Evolutionary conservation across 208 protist species (phyloP).

Genomic region (Blechomonas ayalai): DNA sequence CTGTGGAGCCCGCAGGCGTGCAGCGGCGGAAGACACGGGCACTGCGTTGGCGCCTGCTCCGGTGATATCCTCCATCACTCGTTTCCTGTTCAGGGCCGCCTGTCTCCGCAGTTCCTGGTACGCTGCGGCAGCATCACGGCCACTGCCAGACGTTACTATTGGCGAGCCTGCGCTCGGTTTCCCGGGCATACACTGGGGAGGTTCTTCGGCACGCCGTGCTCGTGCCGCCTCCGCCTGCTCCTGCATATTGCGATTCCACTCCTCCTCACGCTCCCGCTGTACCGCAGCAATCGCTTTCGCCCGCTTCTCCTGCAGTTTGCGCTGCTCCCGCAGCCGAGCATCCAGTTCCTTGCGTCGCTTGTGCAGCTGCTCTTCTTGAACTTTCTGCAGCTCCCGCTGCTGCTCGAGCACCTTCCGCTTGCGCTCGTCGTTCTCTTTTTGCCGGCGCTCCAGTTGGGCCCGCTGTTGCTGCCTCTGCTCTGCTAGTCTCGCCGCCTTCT

Average conservation of each 20-base stretch:
- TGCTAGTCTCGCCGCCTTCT: slow-evolving; percentile 28
- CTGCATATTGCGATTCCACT: slow-evolving; percentile 68
- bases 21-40: not conserved
- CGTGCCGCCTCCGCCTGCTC: slow-evolving; percentile 31
- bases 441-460: slow-evolving; percentile 27
- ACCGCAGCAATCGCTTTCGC: slow-evolving; percentile 34
- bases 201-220: slow-evolving; percentile 13
- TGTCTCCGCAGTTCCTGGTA: slow-evolving; percentile 78
- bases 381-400: slow-evolving; percentile 37
- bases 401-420: slow-evolving; percentile 14
- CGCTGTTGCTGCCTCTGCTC: slow-evolving; percentile 38
- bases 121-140: slow-evolving; percentile 21
- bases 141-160: too few species aligned
- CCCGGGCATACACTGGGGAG: not conserved
- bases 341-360: slow-evolving; percentile 51
- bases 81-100: slow-evolving; percentile 72
- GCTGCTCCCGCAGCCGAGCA: slow-evolving; percentile 62
- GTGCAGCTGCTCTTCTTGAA: slow-evolving; percentile 40
- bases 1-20: too few species aligned
- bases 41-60: not conserved
- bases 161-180: too few species aligned
- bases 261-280: slow-evolving; percentile 50
- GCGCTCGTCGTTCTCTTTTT: slow-evolving; percentile 18
- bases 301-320: slow-evolving; percentile 21
- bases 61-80: slow-evolving; percentile 16